Base-by-base conservation (phyloP, 495 filamentous ascomycete genomes). In the Penicillium desertorum region DNA sequence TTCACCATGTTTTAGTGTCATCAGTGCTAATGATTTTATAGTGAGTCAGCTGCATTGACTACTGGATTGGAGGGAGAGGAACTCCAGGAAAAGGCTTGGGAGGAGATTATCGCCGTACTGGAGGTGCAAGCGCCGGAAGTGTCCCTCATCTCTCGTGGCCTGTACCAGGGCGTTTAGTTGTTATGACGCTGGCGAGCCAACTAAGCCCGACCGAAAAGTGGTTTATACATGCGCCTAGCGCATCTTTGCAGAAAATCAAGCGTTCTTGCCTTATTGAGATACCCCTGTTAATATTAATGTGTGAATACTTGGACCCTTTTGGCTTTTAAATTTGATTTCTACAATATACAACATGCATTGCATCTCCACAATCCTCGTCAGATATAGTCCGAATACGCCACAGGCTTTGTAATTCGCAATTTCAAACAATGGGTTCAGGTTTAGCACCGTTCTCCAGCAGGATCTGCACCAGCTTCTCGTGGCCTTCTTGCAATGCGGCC, bases 21-120 rank as follows among this genome's bases (percentile, higher is more conserved):
- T 16, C 45, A 16, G 42, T 52, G 47, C 59, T 63, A 45, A 58
- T 34, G 2, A 9, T 51, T 12, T 52, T 29, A 23, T 37, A 79
- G 74, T 59, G 76, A 76, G 63, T 75, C 76, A 6, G 57, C 56
- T 0, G 72, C 76, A 2, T 50, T 79, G 11, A 76, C 73, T 0
- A 62, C 58, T 4, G 69, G 71, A 7, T 16, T 42, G 4, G 65
- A 75, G 51, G 74, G 70, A 0, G 70, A 71, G 23, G 47, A 65
- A 42, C 71, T 77, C 20, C 72, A 73, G 51, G 60, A 51, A 9
- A 71, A 75, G 37, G 71, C 74, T 1, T 78, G 76, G 76, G 59
- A 58, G 12, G 78, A 79, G 45, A 74, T 79, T 12, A 32, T 70
- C 34, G 62, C 67, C 22, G 51, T 74, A 30, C 57, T 79, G 17